Percentiles rank a stretch among this genome's conserved stretches.
These are phyloP conservation scores for Psophocarpus tetragonolobus DNA, from an alignment of 306 rosid species.

Conservation along the genomic window DNA sequence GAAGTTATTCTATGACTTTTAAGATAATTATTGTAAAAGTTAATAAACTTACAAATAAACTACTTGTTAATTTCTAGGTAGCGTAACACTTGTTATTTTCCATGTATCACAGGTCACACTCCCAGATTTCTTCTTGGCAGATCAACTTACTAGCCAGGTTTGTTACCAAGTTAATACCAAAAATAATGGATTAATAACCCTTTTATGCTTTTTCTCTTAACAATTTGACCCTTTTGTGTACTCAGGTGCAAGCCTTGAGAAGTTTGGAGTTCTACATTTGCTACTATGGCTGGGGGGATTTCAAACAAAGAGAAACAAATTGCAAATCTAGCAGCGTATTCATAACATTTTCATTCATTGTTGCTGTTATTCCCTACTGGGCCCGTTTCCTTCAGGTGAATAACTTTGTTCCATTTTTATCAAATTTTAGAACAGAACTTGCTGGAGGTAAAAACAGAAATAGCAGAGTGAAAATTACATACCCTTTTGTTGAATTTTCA, in stretches of 20 bases:
- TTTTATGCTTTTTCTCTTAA: not conserved
- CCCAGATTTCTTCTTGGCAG: slow-evolving; percentile 75
- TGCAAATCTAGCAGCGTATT: slow-evolving; percentile 40
- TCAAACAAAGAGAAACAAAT: slow-evolving; percentile 44
- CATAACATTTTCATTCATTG: slow-evolving; percentile 49
- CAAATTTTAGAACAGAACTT: not conserved
- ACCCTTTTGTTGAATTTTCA: not conserved
- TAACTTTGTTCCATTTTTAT: not conserved
- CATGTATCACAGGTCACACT: slow-evolving; percentile 56
- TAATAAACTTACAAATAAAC: too few relatives aligned
- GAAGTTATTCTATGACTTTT: too few relatives aligned
- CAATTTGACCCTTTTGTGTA: not conserved
- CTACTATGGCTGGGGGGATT: slow-evolving; percentile 73
- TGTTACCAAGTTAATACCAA: not conserved
- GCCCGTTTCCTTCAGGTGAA: slow-evolving; percentile 65
- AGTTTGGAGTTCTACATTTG: slow-evolving; percentile 70
- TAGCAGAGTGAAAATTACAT: not conserved
- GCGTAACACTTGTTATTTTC: not conserved
- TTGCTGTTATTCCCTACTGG: slow-evolving; percentile 65
- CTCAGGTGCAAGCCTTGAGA: slow-evolving; percentile 71
- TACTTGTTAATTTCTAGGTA: not conserved
- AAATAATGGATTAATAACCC: not conserved
- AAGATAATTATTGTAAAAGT: too few relatives aligned
- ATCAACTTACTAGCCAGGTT: slow-evolving; percentile 80
- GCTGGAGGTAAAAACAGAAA: not conserved